Evolutionary conservation across 495 filamentous ascomycete species (phyloP).

Genomic region (Rusavskia elegans): DNA sequence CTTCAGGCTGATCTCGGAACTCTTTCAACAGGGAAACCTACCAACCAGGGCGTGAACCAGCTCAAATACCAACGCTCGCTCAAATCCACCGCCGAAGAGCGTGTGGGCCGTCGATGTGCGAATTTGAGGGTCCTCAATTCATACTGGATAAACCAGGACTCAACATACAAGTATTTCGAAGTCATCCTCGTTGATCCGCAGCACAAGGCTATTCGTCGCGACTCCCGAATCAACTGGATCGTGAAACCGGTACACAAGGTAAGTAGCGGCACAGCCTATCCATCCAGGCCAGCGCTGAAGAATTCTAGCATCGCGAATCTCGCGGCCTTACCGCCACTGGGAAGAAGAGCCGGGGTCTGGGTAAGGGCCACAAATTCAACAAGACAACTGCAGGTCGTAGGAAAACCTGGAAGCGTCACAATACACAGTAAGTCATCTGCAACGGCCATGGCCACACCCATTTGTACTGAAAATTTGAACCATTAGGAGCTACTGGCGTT

Average conservation of each 20-base stretch:
- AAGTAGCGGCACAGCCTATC: constrained; percentile 6
- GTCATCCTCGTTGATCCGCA: constrained; percentile 98
- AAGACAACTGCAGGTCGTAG: constrained; percentile 87
- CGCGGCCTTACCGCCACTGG: constrained; percentile 93
- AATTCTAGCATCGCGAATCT: constrained; percentile 71
- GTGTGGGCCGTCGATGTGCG: constrained; percentile 95
- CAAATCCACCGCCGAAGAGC: constrained; percentile 93
- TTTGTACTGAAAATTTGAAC: background rate
- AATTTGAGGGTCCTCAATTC: constrained; percentile 98
- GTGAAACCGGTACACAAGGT: constrained; percentile 96
- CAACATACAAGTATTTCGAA: constrained; percentile 99
- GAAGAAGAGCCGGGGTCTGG: constrained; percentile 97
- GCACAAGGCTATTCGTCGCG: constrained; percentile 99
- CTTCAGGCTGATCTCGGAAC: background rate
- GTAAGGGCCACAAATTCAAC: constrained; percentile 97
- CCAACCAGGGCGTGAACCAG: constrained; percentile 99
- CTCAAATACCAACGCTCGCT: constrained; percentile 99
- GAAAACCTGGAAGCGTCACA: constrained; percentile 99
- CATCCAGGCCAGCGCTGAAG: constrained; percentile 1
- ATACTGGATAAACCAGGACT: constrained; percentile 99
- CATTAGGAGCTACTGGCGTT: constrained; percentile 12
- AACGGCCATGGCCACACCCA: too few species aligned
- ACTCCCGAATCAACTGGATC: constrained; percentile 99
- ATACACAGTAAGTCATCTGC: constrained; percentile 40
- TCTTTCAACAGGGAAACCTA: constrained; percentile 67